Conservation (phyloP, 331 rosid genomes). For the Malus hybrid region DNA sequence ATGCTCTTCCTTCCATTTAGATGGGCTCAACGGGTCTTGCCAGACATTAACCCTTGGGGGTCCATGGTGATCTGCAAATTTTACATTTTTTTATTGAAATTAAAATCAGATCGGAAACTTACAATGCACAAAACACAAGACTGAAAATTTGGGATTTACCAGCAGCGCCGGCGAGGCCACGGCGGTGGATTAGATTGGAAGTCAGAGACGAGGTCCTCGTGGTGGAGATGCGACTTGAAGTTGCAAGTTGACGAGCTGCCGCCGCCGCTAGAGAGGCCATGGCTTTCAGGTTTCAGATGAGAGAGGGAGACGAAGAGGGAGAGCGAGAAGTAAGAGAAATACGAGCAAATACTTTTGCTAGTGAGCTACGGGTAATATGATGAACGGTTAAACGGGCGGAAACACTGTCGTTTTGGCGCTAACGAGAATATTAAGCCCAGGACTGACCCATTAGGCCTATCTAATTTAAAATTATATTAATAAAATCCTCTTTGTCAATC, state of each 20-base stretch:
- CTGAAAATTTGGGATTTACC: slow-evolving; percentile 29
- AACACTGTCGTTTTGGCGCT: too few species aligned
- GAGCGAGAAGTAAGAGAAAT: not conserved
- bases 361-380: too few species aligned
- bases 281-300: not conserved
- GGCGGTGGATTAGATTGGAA: slow-evolving; percentile 48
- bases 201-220: slow-evolving; percentile 36
- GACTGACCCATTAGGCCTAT: too few species aligned
- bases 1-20: slow-evolving; percentile 97
- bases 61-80: slow-evolving; percentile 76
- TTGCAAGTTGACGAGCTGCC: slow-evolving; percentile 65
- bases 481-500: too few species aligned
- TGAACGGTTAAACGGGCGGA: too few species aligned
- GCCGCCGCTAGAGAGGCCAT: slow-evolving; percentile 60
- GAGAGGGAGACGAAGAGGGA: not conserved
- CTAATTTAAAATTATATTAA: too few species aligned
- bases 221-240: slow-evolving; percentile 44
- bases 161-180: slow-evolving; percentile 81
- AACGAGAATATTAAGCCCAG: too few species aligned
- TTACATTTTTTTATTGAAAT: not conserved
- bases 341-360: not conserved
- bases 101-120: slow-evolving; percentile 10
- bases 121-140: not conserved
- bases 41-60: slow-evolving; percentile 62
- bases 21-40: slow-evolving; percentile 85